Conservation (phyloP, 192 early-diverging fungal species). For the Allomyces macrogynus region DNA sequence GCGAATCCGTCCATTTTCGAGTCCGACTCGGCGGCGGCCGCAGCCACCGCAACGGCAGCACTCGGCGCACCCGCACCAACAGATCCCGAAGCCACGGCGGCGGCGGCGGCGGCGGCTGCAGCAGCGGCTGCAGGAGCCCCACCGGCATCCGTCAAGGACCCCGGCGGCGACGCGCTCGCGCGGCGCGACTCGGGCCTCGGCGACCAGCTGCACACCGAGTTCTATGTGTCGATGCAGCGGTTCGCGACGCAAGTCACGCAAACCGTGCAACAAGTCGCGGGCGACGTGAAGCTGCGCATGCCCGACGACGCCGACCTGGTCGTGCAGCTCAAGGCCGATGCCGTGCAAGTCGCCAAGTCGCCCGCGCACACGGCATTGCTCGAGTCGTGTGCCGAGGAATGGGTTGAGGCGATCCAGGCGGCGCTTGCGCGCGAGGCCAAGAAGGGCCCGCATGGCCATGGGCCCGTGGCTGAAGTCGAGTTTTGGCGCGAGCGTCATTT, state of each 20-base stretch:
- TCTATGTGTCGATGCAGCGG: slow-evolving; percentile 23
- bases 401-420: slow-evolving; percentile 29
- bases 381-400: slow-evolving; percentile 22
- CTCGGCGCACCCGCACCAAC: slow-evolving; percentile 1
- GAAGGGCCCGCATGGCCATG: slow-evolving; percentile 29
- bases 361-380: neutral
- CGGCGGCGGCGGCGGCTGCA: slow-evolving; percentile 3
- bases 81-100: neutral
- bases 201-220: slow-evolving; percentile 13
- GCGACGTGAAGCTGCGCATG: slow-evolving; percentile 30
- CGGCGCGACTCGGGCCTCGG: too few species aligned
- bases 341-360: neutral
- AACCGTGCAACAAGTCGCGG: slow-evolving; percentile 33
- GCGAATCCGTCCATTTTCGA: neutral
- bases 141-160: too few species aligned
- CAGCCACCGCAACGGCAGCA: neutral
- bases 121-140: neutral
- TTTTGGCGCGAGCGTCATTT: slow-evolving; percentile 38
- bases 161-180: too few species aligned
- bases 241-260: slow-evolving; percentile 29
- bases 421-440: slow-evolving; percentile 23
- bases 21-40: neutral
- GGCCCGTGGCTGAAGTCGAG: slow-evolving; percentile 40
- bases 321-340: neutral
- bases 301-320: slow-evolving; percentile 22